Conservation (phyloP, 75 land plant species). For the Pinus tabuliformis region DNA sequence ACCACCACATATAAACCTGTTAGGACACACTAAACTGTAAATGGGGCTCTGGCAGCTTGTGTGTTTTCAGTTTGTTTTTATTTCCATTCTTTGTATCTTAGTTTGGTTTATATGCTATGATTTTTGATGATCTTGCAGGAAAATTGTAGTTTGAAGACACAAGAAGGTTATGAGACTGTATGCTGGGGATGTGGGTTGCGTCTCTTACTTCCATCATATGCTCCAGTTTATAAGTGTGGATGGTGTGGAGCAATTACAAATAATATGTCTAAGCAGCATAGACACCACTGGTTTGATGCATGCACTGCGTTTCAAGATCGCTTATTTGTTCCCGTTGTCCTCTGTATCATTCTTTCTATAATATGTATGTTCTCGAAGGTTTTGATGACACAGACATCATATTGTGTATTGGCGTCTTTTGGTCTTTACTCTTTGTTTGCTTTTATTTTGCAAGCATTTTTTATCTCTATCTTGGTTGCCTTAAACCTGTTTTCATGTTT, state of each 20-base stretch:
- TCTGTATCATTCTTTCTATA: constrained; percentile 51
- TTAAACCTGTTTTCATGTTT: neutral
- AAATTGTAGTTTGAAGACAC: constrained; percentile 25
- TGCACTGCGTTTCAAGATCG: constrained; percentile 58
- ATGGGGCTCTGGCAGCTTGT: no score
- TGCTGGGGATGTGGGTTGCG: constrained; percentile 97
- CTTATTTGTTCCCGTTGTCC: constrained; percentile 45
- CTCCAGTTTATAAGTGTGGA: constrained; percentile 89
- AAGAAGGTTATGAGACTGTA: constrained; percentile 40
- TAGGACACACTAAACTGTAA: no score
- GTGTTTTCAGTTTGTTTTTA: no score
- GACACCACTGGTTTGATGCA: constrained; percentile 15
- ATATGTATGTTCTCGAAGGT: constrained; percentile 38
- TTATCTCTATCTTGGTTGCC: constrained; percentile 8
- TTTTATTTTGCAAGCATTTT: neutral
- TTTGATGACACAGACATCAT: neutral
- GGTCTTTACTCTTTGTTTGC: neutral
- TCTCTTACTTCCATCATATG: constrained; percentile 47
- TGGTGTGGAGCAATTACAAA: constrained; percentile 98
- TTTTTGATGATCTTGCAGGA: constrained; percentile 20
- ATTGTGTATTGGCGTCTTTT: neutral
- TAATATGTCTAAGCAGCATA: constrained; percentile 28
- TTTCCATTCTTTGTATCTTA: no score
- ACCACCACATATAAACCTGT: no score
- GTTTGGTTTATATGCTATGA: no score